phyloP scores from a whole-genome alignment of 108 stramenopile species.

The Aureococcus anophagefferens region DNA sequence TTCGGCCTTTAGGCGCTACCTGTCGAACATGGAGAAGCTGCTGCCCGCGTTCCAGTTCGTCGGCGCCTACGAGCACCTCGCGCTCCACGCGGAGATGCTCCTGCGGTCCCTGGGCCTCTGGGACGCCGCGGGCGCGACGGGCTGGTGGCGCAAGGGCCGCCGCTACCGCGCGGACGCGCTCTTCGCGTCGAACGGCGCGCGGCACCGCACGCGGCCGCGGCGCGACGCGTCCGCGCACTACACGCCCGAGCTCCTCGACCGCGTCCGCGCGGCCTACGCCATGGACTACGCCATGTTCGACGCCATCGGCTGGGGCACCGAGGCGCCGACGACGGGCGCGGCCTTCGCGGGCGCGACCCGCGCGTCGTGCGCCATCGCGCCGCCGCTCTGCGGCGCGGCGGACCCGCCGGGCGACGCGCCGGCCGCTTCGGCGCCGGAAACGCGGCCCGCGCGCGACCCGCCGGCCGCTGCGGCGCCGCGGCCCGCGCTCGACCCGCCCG shows the following conservation, averaged over 20 bases:
- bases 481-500: too few species aligned
- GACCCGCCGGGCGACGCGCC: too few species aligned
- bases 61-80: slow-evolving; percentile 17
- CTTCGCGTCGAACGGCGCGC: neutral
- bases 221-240: neutral
- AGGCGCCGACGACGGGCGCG: neutral
- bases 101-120: slow-evolving; percentile 16
- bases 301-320: neutral
- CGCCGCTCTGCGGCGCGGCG: too few species aligned
- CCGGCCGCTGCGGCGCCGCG: too few species aligned
- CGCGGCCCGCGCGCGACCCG: too few species aligned
- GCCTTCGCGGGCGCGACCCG: too few species aligned
- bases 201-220: neutral
- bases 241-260: neutral
- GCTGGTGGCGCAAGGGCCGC: slow-evolving; percentile 8
- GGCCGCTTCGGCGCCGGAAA: too few species aligned
- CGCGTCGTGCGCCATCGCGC: too few species aligned
- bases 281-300: neutral
- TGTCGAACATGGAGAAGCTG: slow-evolving; percentile 23
- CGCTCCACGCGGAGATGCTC: slow-evolving; percentile 10
- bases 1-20: too few species aligned
- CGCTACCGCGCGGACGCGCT: too few species aligned
- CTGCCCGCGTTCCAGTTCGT: slow-evolving; percentile 24
- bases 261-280: neutral
- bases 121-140: slow-evolving; percentile 28